Conservation (phyloP, 257 asterid genomes). For the Penstemon davidsonii region DNA sequence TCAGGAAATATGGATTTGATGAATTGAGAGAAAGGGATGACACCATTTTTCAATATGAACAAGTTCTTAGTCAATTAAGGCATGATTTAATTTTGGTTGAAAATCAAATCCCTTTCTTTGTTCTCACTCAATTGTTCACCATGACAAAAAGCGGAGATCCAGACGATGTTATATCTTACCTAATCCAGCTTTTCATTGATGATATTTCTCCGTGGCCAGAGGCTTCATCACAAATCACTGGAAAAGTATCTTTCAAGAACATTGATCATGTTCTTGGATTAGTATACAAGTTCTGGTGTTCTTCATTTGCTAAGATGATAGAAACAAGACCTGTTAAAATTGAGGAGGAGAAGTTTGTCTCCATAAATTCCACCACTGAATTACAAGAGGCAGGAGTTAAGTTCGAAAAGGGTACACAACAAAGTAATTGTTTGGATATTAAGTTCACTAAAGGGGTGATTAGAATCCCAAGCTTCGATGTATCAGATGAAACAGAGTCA, state of each 20-base stretch:
- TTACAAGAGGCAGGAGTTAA: slow-evolving; percentile 36
- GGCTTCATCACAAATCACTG: not conserved
- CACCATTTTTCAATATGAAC: slow-evolving; percentile 24
- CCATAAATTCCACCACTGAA: slow-evolving; percentile 34
- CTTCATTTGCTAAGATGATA: slow-evolving; percentile 17
- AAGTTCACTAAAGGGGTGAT: slow-evolving; percentile 34
- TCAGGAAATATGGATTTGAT: slow-evolving; percentile 25
- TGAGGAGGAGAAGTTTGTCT: slow-evolving; percentile 11
- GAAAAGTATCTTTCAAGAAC: not conserved
- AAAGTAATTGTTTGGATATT: slow-evolving; percentile 27
- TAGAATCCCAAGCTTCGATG: slow-evolving; percentile 28
- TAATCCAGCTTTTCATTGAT: slow-evolving; percentile 27
- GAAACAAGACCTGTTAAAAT: not conserved
- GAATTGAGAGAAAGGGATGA: slow-evolving; percentile 23
- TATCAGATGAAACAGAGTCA: slow-evolving; percentile 38
- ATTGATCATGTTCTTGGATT: slow-evolving; percentile 37
- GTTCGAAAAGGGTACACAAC: slow-evolving; percentile 9
- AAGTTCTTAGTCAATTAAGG: slow-evolving; percentile 14
- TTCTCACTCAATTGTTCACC: slow-evolving; percentile 33
- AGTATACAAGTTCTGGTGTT: slow-evolving; percentile 31
- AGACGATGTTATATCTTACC: slow-evolving; percentile 26
- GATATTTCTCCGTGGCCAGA: slow-evolving; percentile 35
- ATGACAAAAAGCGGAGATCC: slow-evolving; percentile 36
- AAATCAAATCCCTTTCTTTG: slow-evolving; percentile 49
- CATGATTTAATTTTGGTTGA: slow-evolving; percentile 44